Base-by-base conservation (phyloP, 805 yeast genomes). In the Saitoella complicata region DNA sequence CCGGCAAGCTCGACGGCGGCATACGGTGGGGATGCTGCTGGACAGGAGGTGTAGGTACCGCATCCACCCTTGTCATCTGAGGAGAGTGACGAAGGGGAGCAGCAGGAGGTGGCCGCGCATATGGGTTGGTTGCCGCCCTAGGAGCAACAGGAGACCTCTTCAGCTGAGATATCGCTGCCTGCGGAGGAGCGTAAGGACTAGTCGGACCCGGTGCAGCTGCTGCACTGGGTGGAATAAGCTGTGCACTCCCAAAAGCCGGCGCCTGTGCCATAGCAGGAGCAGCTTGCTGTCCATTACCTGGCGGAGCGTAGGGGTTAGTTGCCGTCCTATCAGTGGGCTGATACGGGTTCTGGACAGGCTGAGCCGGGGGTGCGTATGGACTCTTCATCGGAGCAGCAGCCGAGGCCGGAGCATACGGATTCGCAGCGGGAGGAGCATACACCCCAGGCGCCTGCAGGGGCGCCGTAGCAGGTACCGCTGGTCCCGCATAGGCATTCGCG, bases 31-130 rank as follows among this genome's bases (percentile, higher is more conserved):
- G 5, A 32, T 43, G n/a, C 31, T 12, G 12, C 21, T 31, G 7
- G 39, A 31, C 11, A 9, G 31, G 8, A 37, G 41, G 13, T 33
- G 11, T 9, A 35, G 30, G 12, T 41, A 39, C 39, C 29, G 7
- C 10, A 12, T 4, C 21, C 34, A 37, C 9, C 12, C 30, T 9
- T 4, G n/a, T 9, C 12, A 30, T 11, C 30, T 47, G 11, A 29
- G 31, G 13, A 29, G 43, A 31, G 12, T 21, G 40, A 44, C 21
- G 21, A 21, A 29, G 47, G 10, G 46, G 41, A 21, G 34, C 43
- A 29, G 43, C 43, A 9, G 49, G 45, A 11, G 45, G 39, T 12
- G 49, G 49, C 7, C 43, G 6, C 13, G 43, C 10, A 45, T 45
- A 45, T 12, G 12, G 38, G 41, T 34, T 33, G 12, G 1, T 9